Evolutionary conservation across 768 basidiomycete genomes (phyloP), one percentile per base, ranked within the genome.

Genomic region (Grammothele lineata): DNA sequence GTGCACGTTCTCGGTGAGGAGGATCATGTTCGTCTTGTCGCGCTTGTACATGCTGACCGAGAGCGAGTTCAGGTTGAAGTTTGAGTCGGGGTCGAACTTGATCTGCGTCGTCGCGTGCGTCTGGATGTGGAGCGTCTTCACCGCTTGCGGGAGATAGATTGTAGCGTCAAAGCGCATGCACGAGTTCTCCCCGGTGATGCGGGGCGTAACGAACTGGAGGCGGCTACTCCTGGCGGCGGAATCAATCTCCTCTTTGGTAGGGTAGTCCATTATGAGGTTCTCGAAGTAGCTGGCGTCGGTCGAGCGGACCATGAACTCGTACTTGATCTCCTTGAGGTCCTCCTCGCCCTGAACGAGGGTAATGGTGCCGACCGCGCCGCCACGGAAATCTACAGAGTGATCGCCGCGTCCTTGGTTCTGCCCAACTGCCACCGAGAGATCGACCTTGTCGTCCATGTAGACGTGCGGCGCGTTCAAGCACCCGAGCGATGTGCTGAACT

Each of bases 141-240:
- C 66, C 18, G 59, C 65, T 4, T 70, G 69, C 7, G 81, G 82
- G 24, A 81, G 59, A 53, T 66, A 72, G 56, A 81, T 61, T 22
- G 66, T 71, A 46, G 78, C 62, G 60, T 81, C 80, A 61, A 70
- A 82, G 36, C 78, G 76, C 56, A 79, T 70, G 66, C 80, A 83
- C 17, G 64, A 56, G 9, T 26, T 21, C 15, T 19, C 22, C 37
- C 59, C 48, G 3, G 49, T 48, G 46, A 63, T 39, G 11, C 48
- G 40, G 1, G 75, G 69, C 5, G 74, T 75, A 12, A 60, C 47
- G 19, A 80, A 59, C 37, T 63, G 55, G 26, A 75, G 37, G 21
- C 66, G 66, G 57, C 75, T 75, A 50, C 58, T 57, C 18, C 55
- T 50, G 35, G 70, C 53, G 5, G 54, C 56, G 4, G 64, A 63